Evolutionary conservation across 2,329 filamentous ascomycete species (phyloP), one percentile per base, ranked within the genome.

Genomic region (Onygenales sp.): DNA sequence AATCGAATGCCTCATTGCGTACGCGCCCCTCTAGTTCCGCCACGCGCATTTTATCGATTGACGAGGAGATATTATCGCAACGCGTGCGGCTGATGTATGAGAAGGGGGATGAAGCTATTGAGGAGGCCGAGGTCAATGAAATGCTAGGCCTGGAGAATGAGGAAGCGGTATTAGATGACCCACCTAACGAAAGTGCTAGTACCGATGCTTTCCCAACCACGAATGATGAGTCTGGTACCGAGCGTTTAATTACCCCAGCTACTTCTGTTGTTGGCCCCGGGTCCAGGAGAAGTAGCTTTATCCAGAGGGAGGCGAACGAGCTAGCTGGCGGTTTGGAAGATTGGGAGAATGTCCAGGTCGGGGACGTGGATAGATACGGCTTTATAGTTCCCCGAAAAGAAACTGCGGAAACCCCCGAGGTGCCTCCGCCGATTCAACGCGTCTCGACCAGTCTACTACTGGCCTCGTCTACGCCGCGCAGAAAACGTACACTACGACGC

Each of bases 71-170:
- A 63, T 69, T 84, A 55, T 84, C 82, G 35, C 76, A 79, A 57
- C 80, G 80, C 57, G 81, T 85, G 38, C 75, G 82, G 33, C 72
- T 79, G 57, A 84, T 84, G 80, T 85, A 84, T 62, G 78, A 80
- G 57, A 76, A 78, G 56, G 81, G 81, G 4, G 76, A 82, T 53
- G 81, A 83, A 57, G 75, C 73, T 35, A 77, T 78, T 38, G 67
- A 64, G 7, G 72, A 74, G 51, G 63, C 65, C 2, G 70, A 75
- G 52, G 60, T 73, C 32, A 65, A 66, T 46, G 64, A 64, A 52
- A 60, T 70, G 44, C 60, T 71, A 55, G 64, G 70, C 54, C 52
- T 53, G 35, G 43, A 63, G 52, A 66, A 73, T 39, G 64, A 73
- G 59, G 67, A 69, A 10, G 60, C 69, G 31, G 55, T 72, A 45